Conservation (phyloP, 2,329 filamentous ascomycete genomes). For the Teratosphaeria pseudoeucalypti region DNA sequence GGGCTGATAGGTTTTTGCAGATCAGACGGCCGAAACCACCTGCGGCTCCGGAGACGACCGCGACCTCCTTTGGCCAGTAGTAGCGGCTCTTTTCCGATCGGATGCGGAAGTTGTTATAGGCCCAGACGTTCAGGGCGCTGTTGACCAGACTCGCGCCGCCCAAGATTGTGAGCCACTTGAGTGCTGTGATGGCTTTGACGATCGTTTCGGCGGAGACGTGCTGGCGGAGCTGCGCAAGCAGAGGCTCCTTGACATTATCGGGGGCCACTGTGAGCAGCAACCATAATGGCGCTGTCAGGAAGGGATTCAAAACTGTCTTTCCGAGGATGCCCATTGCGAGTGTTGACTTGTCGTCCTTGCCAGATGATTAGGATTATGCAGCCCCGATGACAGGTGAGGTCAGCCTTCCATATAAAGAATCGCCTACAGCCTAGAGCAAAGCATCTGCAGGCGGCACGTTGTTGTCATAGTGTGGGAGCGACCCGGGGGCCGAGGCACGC, state of each 20-base stretch:
- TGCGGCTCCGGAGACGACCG: slow-evolving; percentile 25
- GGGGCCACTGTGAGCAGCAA: slow-evolving; percentile 21
- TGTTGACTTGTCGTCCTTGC: neutral
- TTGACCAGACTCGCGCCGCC: slow-evolving; percentile 21
- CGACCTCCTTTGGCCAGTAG: slow-evolving; percentile 27
- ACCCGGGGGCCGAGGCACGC: neutral
- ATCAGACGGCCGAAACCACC: slow-evolving; percentile 29
- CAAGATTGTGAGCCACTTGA: slow-evolving; percentile 21
- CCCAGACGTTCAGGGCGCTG: slow-evolving; percentile 13
- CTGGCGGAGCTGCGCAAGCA: slow-evolving; percentile 17
- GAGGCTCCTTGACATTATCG: slow-evolving; percentile 17
- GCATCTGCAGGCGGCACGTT: neutral
- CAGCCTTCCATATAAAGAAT: neutral
- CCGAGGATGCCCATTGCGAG: neutral
- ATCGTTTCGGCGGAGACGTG: slow-evolving; percentile 18
- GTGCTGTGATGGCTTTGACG: slow-evolving; percentile 11
- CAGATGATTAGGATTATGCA: neutral
- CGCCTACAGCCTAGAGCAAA: neutral
- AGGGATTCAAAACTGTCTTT: slow-evolving; percentile 14
- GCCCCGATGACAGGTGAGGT: neutral
- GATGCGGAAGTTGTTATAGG: slow-evolving; percentile 29
- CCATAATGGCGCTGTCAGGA: slow-evolving; percentile 20
- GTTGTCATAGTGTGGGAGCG: neutral
- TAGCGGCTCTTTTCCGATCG: slow-evolving; percentile 23
- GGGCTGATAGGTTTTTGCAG: slow-evolving; percentile 20